Percentiles rank a stretch among this genome's conserved stretches.
Evolutionary conservation across 352 stramenopile genomes (phyloP).

Genomic region (Globisporangium sylvaticum): DNA sequence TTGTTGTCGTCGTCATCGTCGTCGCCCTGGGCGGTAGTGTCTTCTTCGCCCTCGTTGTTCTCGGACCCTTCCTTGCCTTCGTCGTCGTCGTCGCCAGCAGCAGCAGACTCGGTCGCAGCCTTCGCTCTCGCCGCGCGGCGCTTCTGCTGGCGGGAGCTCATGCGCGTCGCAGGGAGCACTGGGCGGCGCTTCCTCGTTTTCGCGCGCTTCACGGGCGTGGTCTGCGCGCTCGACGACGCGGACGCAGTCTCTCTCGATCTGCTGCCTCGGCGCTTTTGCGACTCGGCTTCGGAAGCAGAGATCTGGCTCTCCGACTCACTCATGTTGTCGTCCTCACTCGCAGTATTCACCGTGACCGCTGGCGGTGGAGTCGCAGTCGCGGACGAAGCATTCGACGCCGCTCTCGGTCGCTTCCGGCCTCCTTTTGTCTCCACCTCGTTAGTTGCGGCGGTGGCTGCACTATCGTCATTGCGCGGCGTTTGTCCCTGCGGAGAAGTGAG

Average conservation of each 20-base stretch:
- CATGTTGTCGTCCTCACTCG: conserved; percentile 33
- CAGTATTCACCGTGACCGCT: conserved; percentile 13
- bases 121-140: conserved; percentile 35
- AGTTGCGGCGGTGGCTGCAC: conserved; percentile 6
- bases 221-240: conserved; percentile 14
- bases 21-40: conserved; percentile 26
- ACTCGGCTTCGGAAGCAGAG: conserved; percentile 49
- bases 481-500: conserved; percentile 21
- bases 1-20: conserved; percentile 33
- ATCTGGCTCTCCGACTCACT: conserved; percentile 61
- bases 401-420: conserved; percentile 31
- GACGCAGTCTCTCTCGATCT: conserved; percentile 10
- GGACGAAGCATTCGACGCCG: conserved; percentile 20
- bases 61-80: conserved; percentile 13
- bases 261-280: conserved; percentile 22
- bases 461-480: conserved; percentile 3
- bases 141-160: conserved; percentile 68
- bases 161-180: conserved; percentile 46
- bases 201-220: conserved; percentile 27
- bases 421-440: background rate
- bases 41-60: conserved; percentile 17
- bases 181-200: conserved; percentile 42
- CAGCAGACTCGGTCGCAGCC: conserved; percentile 21
- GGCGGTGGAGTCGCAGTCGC: conserved; percentile 14
- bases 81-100: conserved; percentile 12